Conservation (phyloP, 2,329 filamentous ascomycete species). For the Rutstroemia sydowiana region DNA sequence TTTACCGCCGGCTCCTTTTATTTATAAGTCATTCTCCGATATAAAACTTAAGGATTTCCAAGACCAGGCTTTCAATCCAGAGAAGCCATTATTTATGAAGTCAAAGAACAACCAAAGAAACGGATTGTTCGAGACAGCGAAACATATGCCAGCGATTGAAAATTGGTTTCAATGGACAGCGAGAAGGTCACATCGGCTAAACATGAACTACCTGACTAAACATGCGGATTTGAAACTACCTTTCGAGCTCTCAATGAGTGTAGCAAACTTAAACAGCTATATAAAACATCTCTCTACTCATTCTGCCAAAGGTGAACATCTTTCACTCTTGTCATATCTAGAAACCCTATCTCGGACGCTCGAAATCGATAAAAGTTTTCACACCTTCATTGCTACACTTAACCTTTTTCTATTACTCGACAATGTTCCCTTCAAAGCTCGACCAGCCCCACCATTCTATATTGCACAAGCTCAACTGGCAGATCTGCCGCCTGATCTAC, state of each 20-base stretch:
- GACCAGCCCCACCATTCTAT: constrained; percentile 53
- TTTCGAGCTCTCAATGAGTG: too few relatives aligned
- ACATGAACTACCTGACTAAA: too few relatives aligned
- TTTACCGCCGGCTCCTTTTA: constrained; percentile 9
- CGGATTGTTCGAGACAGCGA: constrained; percentile 14
- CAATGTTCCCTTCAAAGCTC: not conserved
- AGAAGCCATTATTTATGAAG: constrained; percentile 46
- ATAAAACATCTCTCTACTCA: not conserved
- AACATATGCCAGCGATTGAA: too few relatives aligned
- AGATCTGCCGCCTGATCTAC: constrained; percentile 57
- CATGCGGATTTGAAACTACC: constrained; percentile 40
- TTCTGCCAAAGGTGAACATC: not conserved
- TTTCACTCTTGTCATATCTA: not conserved
- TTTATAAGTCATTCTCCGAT: constrained; percentile 14
- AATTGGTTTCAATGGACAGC: too few relatives aligned
- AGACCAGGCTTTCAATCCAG: constrained; percentile 43
- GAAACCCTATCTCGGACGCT: not conserved
- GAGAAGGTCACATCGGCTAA: too few relatives aligned
- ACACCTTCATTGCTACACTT: constrained; percentile 38
- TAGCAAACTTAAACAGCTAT: too few relatives aligned
- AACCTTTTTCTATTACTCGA: constrained; percentile 23
- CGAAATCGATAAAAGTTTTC: constrained; percentile 32
- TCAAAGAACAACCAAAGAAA: not conserved
- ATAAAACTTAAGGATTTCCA: constrained; percentile 41
- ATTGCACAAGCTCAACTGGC: constrained; percentile 73